phyloP scores from a whole-genome alignment of 352 stramenopile genomes.

The Aphanomyces invadans region DNA sequence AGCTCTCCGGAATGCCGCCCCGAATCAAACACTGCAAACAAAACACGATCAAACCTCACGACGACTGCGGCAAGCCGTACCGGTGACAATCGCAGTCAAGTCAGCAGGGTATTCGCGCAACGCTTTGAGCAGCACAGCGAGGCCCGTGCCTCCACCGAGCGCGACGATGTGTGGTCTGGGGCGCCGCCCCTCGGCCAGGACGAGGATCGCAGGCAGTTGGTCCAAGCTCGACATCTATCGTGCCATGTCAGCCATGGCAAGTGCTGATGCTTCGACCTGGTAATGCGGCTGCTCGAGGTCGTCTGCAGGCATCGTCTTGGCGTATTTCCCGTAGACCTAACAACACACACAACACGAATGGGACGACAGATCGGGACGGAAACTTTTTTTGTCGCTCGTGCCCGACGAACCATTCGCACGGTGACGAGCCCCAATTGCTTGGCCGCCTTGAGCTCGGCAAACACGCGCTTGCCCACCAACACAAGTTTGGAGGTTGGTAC shows the following conservation, averaged over 20 bases:
- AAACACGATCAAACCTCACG: neutral
- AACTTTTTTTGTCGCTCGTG: too few relatives aligned
- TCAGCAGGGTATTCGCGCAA: slow-evolving; percentile 76
- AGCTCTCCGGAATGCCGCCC: slow-evolving; percentile 69
- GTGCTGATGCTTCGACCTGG: slow-evolving; percentile 36
- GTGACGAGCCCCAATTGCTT: slow-evolving; percentile 75
- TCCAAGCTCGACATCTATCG: slow-evolving; percentile 68
- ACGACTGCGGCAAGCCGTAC: too few relatives aligned
- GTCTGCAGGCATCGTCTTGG: slow-evolving; percentile 76
- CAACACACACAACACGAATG: too few relatives aligned
- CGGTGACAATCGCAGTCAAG: slow-evolving; percentile 78
- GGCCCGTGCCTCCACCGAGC: slow-evolving; percentile 65
- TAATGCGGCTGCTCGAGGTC: slow-evolving; percentile 74
- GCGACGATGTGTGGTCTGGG: slow-evolving; percentile 79
- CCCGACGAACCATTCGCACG: slow-evolving; percentile 56
- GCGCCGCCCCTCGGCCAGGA: slow-evolving; percentile 69
- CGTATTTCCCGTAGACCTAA: slow-evolving; percentile 79
- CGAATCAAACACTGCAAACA: slow-evolving; percentile 63
- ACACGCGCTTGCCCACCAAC: slow-evolving; percentile 76
- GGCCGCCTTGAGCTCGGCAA: slow-evolving; percentile 81
- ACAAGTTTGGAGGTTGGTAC: slow-evolving; percentile 65
- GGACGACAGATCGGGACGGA: too few relatives aligned
- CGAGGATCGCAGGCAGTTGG: slow-evolving; percentile 61
- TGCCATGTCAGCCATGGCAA: too few relatives aligned
- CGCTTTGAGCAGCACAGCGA: slow-evolving; percentile 78